Conservation (phyloP, 352 stramenopile species). For the Phytophthora macrochlamydospora region DNA sequence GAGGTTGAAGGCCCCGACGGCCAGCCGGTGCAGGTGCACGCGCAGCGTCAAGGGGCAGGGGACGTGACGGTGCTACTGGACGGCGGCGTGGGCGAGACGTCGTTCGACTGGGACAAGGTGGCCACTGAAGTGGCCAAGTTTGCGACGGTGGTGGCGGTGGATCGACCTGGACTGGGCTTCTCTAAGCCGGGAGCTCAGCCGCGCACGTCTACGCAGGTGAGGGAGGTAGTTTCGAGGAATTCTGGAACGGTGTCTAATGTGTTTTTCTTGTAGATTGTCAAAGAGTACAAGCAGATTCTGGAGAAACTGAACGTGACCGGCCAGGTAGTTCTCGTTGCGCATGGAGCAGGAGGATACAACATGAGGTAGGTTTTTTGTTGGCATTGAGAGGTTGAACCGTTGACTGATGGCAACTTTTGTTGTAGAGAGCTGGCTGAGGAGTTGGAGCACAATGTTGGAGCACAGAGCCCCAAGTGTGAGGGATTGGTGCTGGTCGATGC, state of each 20-base stretch:
- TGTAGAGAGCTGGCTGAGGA: constrained; percentile 51
- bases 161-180: constrained; percentile 78
- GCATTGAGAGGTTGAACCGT: background rate
- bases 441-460: constrained; percentile 27
- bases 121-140: constrained; percentile 49
- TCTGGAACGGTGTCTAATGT: background rate
- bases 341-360: constrained; percentile 82
- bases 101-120: constrained; percentile 87
- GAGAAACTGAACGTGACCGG: constrained; percentile 55
- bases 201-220: constrained; percentile 56
- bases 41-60: constrained; percentile 49
- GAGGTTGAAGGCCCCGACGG: constrained; percentile 47
- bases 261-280: constrained; percentile 40
- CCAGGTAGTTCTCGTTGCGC: constrained; percentile 72
- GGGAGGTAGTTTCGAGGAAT: background rate
- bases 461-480: constrained; percentile 38
- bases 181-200: constrained; percentile 52
- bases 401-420: background rate
- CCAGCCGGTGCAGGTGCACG: constrained; percentile 48
- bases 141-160: constrained; percentile 65
- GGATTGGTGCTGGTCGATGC: constrained; percentile 78
- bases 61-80: constrained; percentile 75
- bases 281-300: constrained; percentile 70
- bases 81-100: constrained; percentile 80
- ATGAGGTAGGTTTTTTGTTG: constrained; percentile 48